These are phyloP conservation scores for Chrysochromulina tobinii DNA, from an alignment of 78 protist genomes.

Conservation along the genomic window DNA sequence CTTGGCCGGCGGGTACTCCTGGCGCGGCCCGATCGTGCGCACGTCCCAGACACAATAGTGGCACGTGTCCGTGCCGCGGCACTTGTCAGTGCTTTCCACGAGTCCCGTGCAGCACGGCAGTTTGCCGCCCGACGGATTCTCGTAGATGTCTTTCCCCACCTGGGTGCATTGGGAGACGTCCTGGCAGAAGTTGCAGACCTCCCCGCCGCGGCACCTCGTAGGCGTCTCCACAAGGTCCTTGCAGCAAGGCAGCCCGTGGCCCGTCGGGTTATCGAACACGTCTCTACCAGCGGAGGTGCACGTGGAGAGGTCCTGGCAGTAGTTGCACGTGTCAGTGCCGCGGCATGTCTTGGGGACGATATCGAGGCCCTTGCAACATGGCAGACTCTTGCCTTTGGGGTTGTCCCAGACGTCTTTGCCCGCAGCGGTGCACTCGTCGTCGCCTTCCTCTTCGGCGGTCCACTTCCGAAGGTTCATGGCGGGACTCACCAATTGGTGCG, in stretches of 20 bases:
- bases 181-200: neutral
- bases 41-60: neutral
- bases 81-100: neutral
- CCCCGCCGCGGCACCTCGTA: neutral
- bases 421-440: neutral
- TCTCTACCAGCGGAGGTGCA: neutral
- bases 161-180: neutral
- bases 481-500: too few relatives aligned
- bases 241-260: neutral
- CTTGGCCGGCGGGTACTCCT: neutral
- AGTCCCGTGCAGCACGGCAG: neutral
- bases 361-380: neutral
- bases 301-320: neutral
- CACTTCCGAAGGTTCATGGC: too few relatives aligned
- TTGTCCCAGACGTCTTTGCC: neutral
- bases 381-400: neutral
- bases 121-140: neutral
- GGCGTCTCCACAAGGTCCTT: neutral
- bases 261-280: neutral
- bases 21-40: neutral
- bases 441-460: neutral
- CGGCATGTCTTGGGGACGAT: neutral
- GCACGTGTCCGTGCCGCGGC: slow-evolving; percentile 6
- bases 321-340: neutral
- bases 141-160: neutral